Conservation (phyloP, 1,284 basidiomycete genomes). For the Ustilago curta region DNA sequence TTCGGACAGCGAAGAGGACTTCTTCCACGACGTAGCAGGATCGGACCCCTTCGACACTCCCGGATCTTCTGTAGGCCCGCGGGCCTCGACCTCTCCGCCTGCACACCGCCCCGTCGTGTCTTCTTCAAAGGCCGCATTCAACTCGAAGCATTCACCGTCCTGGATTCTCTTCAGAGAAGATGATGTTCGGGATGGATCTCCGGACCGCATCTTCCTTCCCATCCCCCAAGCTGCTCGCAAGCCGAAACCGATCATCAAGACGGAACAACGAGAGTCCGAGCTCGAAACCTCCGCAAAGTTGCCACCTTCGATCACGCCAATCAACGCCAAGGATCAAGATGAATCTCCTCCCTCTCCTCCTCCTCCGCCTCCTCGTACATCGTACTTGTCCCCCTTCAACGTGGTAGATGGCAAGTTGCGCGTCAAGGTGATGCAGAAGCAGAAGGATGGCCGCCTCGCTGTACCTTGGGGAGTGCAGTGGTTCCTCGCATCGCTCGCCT, state of each 20-base stretch:
- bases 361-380: neutral
- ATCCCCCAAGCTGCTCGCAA: neutral
- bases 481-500: conserved; percentile 35
- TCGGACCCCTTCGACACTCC: conserved; percentile 8
- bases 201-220: conserved; percentile 16
- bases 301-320: neutral
- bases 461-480: conserved; percentile 41
- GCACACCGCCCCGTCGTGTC: neutral
- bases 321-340: no score
- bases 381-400: conserved; percentile 12
- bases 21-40: conserved; percentile 6
- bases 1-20: conserved; percentile 16
- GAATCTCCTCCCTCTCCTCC: no score
- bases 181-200: neutral
- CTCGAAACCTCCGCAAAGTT: neutral
- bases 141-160: neutral
- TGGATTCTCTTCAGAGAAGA: conserved; percentile 18
- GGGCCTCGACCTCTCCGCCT: neutral
- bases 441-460: conserved; percentile 11
- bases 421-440: conserved; percentile 19
- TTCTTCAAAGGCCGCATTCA: neutral
- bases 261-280: neutral
- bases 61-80: conserved; percentile 8
- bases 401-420: conserved; percentile 18
- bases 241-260: neutral